These are phyloP conservation scores for Tulasnella sp. DNA, from an alignment of 768 basidiomycete species.

Conservation along the genomic window DNA sequence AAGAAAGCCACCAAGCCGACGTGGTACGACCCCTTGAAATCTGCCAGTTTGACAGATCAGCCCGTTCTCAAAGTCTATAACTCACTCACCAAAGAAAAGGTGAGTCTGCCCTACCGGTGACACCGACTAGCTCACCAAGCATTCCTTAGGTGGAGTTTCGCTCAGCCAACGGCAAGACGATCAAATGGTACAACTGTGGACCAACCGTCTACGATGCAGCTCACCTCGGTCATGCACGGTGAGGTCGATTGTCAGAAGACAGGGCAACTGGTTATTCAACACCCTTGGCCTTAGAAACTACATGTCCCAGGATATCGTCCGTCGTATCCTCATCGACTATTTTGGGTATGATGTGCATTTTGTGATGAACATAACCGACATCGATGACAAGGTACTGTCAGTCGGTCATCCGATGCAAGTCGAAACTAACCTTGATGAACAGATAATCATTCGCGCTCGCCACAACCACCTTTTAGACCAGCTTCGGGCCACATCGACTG, in stretches of 20 bases:
- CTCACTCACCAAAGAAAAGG: slow-evolving; percentile 88
- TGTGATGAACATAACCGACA: slow-evolving; percentile 99
- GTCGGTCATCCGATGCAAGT: not conserved
- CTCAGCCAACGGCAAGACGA: slow-evolving; percentile 54
- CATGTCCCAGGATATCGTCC: slow-evolving; percentile 87
- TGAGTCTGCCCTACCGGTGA: slow-evolving; percentile 37
- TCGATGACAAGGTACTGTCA: slow-evolving; percentile 87
- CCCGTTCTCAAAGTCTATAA: slow-evolving; percentile 84
- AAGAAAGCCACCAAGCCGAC: slow-evolving; percentile 24
- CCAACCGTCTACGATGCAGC: slow-evolving; percentile 98
- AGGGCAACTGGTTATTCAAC: not conserved
- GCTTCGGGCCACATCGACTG: slow-evolving; percentile 53
- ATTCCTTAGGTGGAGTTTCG: slow-evolving; percentile 65
- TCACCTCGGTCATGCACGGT: slow-evolving; percentile 99
- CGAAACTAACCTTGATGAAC: slow-evolving; percentile 17
- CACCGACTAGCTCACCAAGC: not conserved
- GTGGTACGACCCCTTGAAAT: slow-evolving; percentile 13
- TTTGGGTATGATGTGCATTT: slow-evolving; percentile 98
- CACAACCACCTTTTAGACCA: slow-evolving; percentile 62
- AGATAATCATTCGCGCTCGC: slow-evolving; percentile 93
- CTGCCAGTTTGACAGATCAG: slow-evolving; percentile 41
- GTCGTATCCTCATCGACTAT: slow-evolving; percentile 89
- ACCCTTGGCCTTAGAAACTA: slow-evolving; percentile 67
- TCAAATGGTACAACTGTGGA: slow-evolving; percentile 99
- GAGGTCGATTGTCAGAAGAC: slow-evolving; percentile 24